Evolutionary conservation across 345 rosid species (phyloP), one percentile per base, ranked within the genome.

Genomic region (Kandelia obovata): DNA sequence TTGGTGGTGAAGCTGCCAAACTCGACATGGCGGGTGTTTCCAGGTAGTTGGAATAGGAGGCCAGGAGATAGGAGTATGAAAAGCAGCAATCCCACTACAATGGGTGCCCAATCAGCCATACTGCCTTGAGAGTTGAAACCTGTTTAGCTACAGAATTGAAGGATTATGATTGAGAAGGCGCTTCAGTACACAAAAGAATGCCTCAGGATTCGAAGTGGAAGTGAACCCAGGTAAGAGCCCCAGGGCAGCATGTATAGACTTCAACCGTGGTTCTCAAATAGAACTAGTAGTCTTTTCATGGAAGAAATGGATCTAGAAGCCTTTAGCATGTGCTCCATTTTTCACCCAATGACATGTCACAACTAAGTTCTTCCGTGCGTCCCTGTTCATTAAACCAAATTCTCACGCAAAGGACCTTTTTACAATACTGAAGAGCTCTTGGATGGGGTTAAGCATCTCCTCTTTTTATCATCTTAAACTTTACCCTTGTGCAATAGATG

Each of bases 41-140:
- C 89, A 0, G 92, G 89, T 0, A 81, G 17, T 75, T 85, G 89
- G 74, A 87, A 75, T 34, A 87, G 56, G 23, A 85, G 80, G 20
- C 92, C 89, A 0, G 89, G 89, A 1, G 85, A 78, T 13, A 85
- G 81, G 6, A 87, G 78, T 27, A 82, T 81, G 70, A 87, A 87
- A 16, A 87, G 79, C 55, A 84, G 13, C 28, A 75, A 23, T 25
- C 88, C 91, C 15, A 84, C 5, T 5, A 86, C 8, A 51, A 84
- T 64, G 1, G 90, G 90, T 47, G 83, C 90, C 90, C 90, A 86
- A 64, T 86, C 90, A 67, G 61, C 31, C 86, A 85, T 86, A 2
- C 19, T 80, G 62, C 8, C 11, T n/a, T 25, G 59, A 23, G 10
- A 23, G 16, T 43, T 9, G 28, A 23, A 23, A 27, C 30, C 13